Evolutionary conservation across 176 grass and related monocot genomes (phyloP), one percentile per base, ranked within the genome.

Genomic region (bread wheat (Triticum aestivum)): DNA sequence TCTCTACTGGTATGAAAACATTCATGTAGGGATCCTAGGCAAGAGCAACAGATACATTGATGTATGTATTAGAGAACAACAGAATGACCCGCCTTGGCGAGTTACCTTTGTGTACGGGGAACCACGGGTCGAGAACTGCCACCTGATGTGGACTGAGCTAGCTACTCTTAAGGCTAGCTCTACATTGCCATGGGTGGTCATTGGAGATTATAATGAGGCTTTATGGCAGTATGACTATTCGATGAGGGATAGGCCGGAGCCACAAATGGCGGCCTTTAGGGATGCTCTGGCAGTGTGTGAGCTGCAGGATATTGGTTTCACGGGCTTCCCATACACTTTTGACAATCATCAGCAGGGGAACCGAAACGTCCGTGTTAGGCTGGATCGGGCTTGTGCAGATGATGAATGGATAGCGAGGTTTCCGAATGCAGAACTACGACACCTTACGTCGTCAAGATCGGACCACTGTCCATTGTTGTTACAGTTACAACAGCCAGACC

Each of bases 21-120:
- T 30, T 0, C 0, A 5, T 5, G 62, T 29, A 1, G 11, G 5
- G 1, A 24, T 65, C 4, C 1, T 65, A 0, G 11, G 24, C 0
- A 65, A 65, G 3, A 5, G 62, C 2, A 29, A 5, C 5, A 65
- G 62, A 13, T 65, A 14, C 3, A 65, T 65, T 65, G 62, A 65
- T 65, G 5, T 65, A 0, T 65, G 24, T 14, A 10, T 65, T 10
- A 5, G 21, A 9, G 24, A 14, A 23, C 24, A 11, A 1, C 7
- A 23, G 0, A n/a, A 24, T 11, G 63, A 27, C 2, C 63, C 11
- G 1, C 23, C 61, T 2, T 65, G 62, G 62, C 4, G 11, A 12
- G 4, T 4, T 2, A 64, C 9, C 1, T 64, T 64, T 64, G 3
- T 64, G 0, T 65, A 65, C 2, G 26, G 63, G 0, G 26, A 65